These are phyloP conservation scores for Cladosporium sp. DNA, from an alignment of 2,329 filamentous ascomycete genomes.

Conservation along the genomic window DNA sequence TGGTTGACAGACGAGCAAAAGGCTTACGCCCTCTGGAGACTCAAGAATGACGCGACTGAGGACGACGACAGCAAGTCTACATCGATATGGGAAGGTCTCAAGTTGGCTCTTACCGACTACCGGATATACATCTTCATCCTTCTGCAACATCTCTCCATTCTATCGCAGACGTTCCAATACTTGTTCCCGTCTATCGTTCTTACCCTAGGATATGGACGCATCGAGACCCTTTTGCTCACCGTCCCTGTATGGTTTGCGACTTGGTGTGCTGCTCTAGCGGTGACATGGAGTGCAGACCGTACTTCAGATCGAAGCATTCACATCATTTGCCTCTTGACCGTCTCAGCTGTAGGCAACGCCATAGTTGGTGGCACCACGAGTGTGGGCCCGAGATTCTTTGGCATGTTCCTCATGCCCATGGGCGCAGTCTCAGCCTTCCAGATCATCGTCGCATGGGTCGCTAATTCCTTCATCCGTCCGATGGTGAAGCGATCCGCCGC, in stretches of 20 bases:
- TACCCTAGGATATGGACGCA: slow-evolving; percentile 58
- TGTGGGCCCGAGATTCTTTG: slow-evolving; percentile 58
- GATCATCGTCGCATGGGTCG: slow-evolving; percentile 33
- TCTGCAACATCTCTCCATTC: slow-evolving; percentile 54
- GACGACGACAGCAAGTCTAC: slow-evolving; percentile 42
- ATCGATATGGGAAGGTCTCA: slow-evolving; percentile 48
- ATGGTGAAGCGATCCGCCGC: slow-evolving; percentile 37
- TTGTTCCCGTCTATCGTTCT: slow-evolving; percentile 66
- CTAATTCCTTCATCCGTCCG: slow-evolving; percentile 33
- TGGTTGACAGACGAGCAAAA: slow-evolving; percentile 57
- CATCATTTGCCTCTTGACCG: slow-evolving; percentile 54
- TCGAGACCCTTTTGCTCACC: slow-evolving; percentile 59
- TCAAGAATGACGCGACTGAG: slow-evolving; percentile 52
- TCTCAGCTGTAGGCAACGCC: slow-evolving; percentile 56
- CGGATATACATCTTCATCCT: slow-evolving; percentile 57
- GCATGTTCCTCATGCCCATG: slow-evolving; percentile 54
- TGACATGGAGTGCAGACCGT: slow-evolving; percentile 57
- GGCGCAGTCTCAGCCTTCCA: slow-evolving; percentile 33
- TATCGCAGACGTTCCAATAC: slow-evolving; percentile 61
- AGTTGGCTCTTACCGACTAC: slow-evolving; percentile 51
- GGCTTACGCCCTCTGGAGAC: slow-evolving; percentile 54
- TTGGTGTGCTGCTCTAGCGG: slow-evolving; percentile 54
- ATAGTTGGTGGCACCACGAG: slow-evolving; percentile 55
- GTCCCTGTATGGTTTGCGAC: slow-evolving; percentile 57
- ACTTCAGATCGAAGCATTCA: slow-evolving; percentile 59